These are phyloP conservation scores for Stephania cephalantha DNA, from an alignment of 164 flowering plant genomes.

Conservation along the genomic window DNA sequence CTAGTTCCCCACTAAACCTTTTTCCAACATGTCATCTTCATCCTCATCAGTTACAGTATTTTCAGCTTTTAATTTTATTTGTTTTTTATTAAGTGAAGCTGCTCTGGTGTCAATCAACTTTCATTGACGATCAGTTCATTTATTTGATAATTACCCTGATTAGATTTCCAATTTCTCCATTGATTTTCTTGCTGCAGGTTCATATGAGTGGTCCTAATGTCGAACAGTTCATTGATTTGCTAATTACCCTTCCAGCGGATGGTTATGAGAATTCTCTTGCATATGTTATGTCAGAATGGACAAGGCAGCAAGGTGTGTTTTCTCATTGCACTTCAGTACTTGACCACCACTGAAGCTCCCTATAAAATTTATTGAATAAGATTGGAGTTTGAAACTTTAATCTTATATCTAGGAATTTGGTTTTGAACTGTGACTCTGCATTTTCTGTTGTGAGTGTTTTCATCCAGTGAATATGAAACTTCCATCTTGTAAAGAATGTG, in stretches of 20 bases:
- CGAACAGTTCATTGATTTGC: conserved; percentile 69
- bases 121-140: background rate
- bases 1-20: background rate
- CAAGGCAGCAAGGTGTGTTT: conserved; percentile 70
- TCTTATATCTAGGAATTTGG: background rate
- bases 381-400: background rate
- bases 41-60: background rate
- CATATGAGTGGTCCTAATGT: conserved; percentile 84
- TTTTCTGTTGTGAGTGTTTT: background rate
- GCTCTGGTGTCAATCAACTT: background rate
- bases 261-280: conserved; percentile 58
- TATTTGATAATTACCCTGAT: background rate
- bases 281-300: conserved; percentile 94
- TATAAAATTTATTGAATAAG: background rate
- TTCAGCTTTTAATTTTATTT: background rate
- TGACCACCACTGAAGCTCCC: background rate
- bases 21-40: background rate
- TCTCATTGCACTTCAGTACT: background rate
- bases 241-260: conserved; percentile 55
- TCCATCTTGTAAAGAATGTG: background rate
- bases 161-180: background rate
- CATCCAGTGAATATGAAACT: background rate
- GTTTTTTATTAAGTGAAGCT: background rate
- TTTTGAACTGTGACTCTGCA: background rate
- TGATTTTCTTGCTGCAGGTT: conserved; percentile 42